Base-by-base conservation (phyloP, 2,329 filamentous ascomycete species). In the Hypomyces rosellus region DNA sequence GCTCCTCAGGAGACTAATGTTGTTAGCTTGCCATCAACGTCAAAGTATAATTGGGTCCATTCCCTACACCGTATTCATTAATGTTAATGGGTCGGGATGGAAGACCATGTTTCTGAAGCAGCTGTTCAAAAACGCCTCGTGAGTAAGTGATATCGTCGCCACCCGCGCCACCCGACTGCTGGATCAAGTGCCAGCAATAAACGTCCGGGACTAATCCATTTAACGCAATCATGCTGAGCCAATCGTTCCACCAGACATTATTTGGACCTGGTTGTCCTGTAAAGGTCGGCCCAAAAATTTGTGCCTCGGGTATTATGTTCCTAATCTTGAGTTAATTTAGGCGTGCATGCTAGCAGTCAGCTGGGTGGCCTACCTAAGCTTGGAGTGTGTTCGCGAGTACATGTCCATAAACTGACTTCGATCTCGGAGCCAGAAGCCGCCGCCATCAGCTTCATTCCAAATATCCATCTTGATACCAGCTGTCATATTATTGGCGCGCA, bases 401-500 rank as follows among this genome's bases (percentile, higher is more conserved):
- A 45, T 50, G 13, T 30, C 30, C 33, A 50, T 30, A 34, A 50
- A 50, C 5, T 50, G 49, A 14, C 37, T 36, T 37, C 49, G 20
- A 12, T 40, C 37, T 22, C 49, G 25, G 8, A 47, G 44, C 49
- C 49, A 50, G 16, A 50, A 50, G n/a, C 49, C 49, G 6, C 44
- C 38, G 9, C 49, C 49, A 6, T 78, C 75, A 0, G 76, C 73
- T 60, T 80, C 76, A 50, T 80, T 80, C 76, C 76, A 80, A 34
- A 77, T 69, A 46, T 80, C 77, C 9, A 74, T 61, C 0, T 74
- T 63, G 0, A 79, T 54, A 0, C 65, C 68, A 0, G 61, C 61
- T 16, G 58, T 62, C 59, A 65, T 68, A 33, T 62, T 56, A 52
- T 73, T 73, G 2, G 58, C 61, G 20, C 64, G 66, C 11, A 73